Percentiles rank a stretch among this genome's conserved stretches.
These are phyloP conservation scores for Apophysomyces sp. DNA, from an alignment of 371 early-diverging fungal species.

Conservation along the genomic window DNA sequence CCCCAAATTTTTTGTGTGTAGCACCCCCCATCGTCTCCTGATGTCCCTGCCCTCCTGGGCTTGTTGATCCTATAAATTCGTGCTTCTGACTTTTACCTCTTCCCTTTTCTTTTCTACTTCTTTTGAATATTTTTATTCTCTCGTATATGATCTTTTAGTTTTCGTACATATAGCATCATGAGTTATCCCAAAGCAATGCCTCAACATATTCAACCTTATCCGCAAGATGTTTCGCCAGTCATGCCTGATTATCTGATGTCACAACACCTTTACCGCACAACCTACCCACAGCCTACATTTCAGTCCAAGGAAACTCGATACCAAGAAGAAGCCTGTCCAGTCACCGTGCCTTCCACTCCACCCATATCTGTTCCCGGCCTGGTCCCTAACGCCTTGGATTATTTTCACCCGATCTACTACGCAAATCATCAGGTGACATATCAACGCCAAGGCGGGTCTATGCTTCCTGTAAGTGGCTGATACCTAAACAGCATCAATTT, in stretches of 20 bases:
- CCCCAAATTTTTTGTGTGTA: background rate
- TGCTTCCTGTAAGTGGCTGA: slow-evolving; percentile 4
- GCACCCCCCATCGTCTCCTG: background rate
- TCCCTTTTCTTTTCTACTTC: background rate
- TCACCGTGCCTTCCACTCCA: background rate
- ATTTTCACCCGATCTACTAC: background rate
- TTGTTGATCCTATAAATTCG: slow-evolving; percentile 1
- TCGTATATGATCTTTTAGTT: slow-evolving; percentile 1
- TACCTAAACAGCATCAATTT: background rate
- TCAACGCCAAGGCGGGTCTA: slow-evolving; percentile 1
- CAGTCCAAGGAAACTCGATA: background rate
- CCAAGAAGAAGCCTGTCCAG: background rate
- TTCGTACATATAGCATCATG: background rate
- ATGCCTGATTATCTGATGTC: background rate
- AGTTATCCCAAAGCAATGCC: background rate
- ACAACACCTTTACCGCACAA: background rate
- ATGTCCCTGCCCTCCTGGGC: background rate
- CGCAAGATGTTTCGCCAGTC: background rate
- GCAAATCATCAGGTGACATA: slow-evolving; percentile 1
- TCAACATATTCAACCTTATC: background rate
- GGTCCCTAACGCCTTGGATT: background rate
- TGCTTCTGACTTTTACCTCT: background rate
- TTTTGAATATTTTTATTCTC: background rate
- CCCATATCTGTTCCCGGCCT: background rate
- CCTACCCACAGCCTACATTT: background rate